Conservation (phyloP, 257 asterid species). For the Fraxinus cuspidata region DNA sequence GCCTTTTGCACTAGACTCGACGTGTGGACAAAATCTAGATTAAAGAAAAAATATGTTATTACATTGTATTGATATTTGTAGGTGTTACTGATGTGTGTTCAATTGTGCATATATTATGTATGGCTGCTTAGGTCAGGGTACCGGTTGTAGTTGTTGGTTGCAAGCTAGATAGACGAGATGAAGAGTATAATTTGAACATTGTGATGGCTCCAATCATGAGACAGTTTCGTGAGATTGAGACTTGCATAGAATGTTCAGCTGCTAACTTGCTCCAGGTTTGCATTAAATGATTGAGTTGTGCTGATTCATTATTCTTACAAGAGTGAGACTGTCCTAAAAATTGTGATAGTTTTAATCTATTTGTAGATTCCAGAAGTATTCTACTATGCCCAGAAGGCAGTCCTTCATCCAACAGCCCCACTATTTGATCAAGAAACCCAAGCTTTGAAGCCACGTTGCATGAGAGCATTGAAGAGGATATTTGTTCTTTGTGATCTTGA, state of each 20-base stretch:
- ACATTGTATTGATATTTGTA: slow-evolving; percentile 11
- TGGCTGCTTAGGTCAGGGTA: slow-evolving; percentile 62
- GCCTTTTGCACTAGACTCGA: slow-evolving; percentile 11
- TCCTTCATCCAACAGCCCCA: slow-evolving; percentile 96
- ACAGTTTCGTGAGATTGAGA: slow-evolving; percentile 92
- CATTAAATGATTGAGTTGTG: slow-evolving; percentile 22
- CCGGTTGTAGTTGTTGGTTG: slow-evolving; percentile 95
- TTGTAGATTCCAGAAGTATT: slow-evolving; percentile 87
- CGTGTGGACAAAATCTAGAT: not conserved
- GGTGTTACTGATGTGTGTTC: slow-evolving; percentile 14
- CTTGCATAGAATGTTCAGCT: slow-evolving; percentile 94
- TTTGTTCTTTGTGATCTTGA: slow-evolving; percentile 88
- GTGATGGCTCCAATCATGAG: slow-evolving; percentile 91
- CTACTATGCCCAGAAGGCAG: slow-evolving; percentile 94
- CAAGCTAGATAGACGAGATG: slow-evolving; percentile 83
- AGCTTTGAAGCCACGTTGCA: slow-evolving; percentile 79
- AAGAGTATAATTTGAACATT: slow-evolving; percentile 62
- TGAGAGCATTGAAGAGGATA: slow-evolving; percentile 85
- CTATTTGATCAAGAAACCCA: slow-evolving; percentile 89
- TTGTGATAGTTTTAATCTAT: slow-evolving; percentile 26
- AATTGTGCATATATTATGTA: slow-evolving; percentile 19
- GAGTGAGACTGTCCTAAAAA: slow-evolving; percentile 7
- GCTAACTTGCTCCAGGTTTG: slow-evolving; percentile 83
- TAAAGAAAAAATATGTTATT: slow-evolving; percentile 14
- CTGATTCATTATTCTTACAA: slow-evolving; percentile 14